These are phyloP conservation scores for Encephalitozoon romaleae DNA, from an alignment of 371 early-diverging fungal species.

Conservation along the genomic window DNA sequence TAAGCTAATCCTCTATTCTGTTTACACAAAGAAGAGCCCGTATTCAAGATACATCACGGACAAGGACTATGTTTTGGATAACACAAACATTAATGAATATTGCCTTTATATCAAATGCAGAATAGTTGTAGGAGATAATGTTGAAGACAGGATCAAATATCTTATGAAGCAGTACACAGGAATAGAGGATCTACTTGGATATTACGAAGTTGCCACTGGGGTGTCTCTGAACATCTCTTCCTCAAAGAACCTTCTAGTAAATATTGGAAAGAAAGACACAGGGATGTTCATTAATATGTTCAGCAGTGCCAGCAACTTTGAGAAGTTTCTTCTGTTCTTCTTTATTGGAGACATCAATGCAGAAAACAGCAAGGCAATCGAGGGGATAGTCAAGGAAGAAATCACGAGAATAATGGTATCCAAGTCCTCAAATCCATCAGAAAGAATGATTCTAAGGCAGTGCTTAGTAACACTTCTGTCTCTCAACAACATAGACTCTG, in stretches of 20 bases:
- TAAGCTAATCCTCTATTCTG: conserved; percentile 11
- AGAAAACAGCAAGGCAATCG: conserved; percentile 19
- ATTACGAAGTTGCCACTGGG: conserved; percentile 14
- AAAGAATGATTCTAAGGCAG: conserved; percentile 41
- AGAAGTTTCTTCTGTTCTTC: conserved; percentile 50
- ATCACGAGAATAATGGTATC: neutral
- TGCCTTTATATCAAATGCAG: conserved; percentile 39
- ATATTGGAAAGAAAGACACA: conserved; percentile 33
- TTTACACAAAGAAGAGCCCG: neutral
- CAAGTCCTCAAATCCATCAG: neutral
- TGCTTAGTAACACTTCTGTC: conserved; percentile 33
- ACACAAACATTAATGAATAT: conserved; percentile 13
- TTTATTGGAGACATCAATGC: conserved; percentile 13
- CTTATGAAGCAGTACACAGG: conserved; percentile 29
- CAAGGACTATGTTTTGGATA: conserved; percentile 15
- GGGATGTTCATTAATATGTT: conserved; percentile 35
- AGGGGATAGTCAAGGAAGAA: conserved; percentile 44
- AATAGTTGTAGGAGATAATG: conserved; percentile 33
- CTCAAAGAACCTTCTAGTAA: conserved; percentile 17
- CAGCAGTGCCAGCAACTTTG: conserved; percentile 20
- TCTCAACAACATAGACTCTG: conserved; percentile 44
- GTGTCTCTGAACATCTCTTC: neutral
- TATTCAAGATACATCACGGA: conserved; percentile 21
- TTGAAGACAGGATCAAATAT: conserved; percentile 25
- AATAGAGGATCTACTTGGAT: conserved; percentile 48